Conservation (phyloP, 371 early-diverging fungal species). For the Chytridium lagenaria region DNA sequence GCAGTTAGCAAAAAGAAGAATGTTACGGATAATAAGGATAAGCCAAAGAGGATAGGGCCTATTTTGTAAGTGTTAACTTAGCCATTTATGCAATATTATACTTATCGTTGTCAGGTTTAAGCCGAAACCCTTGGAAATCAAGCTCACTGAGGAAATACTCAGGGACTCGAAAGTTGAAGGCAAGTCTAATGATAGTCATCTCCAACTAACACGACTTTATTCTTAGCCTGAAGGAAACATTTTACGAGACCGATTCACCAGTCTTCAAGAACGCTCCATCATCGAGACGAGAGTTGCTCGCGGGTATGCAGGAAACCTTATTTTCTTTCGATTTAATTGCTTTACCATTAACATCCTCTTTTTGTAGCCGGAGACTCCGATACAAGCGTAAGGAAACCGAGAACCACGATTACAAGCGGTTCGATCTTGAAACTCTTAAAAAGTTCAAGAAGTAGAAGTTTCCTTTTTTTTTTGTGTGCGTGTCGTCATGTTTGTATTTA, state of each 20-base stretch:
- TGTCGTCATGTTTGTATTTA: too few species aligned
- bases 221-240: conserved; percentile 86
- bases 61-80: not conserved
- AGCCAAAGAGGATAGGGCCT: conserved; percentile 35
- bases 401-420: conserved; percentile 57
- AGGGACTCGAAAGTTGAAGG: conserved; percentile 60
- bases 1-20: conserved; percentile 51
- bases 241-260: conserved; percentile 79
- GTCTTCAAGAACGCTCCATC: conserved; percentile 83
- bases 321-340: conserved; percentile 1
- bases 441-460: conserved; percentile 7
- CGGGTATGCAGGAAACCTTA: conserved; percentile 33
- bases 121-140: conserved; percentile 57
- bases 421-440: conserved; percentile 32
- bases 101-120: conserved; percentile 33
- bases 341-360: not conserved
- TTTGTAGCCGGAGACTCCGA: conserved; percentile 32
- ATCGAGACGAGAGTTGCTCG: conserved; percentile 78
- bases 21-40: not conserved
- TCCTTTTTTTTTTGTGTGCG: too few species aligned
- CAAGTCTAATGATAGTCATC: not conserved
- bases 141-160: conserved; percentile 68
- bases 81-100: not conserved
- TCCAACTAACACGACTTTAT: conserved; percentile 19
- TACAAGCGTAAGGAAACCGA: conserved; percentile 51